Evolutionary conservation across 345 rosid genomes (phyloP).

Genomic region (Acer yangbiense): DNA sequence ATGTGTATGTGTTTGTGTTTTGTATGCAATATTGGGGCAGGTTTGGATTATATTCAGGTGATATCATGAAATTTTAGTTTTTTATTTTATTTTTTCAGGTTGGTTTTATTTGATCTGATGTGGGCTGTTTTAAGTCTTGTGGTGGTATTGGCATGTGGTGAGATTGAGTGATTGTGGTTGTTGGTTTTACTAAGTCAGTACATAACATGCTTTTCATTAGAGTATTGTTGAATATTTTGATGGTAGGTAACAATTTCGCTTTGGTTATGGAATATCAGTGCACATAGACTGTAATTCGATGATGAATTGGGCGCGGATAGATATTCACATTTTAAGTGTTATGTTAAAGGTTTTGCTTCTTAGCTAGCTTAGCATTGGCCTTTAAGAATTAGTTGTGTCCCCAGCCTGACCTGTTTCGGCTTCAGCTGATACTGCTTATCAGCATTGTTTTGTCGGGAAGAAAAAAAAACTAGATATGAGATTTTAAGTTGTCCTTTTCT

Average conservation of each 20-base stretch:
- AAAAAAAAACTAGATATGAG: background rate
- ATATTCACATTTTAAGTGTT: background rate
- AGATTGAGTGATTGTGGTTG: background rate
- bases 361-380: background rate
- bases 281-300: background rate
- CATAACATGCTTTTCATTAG: background rate
- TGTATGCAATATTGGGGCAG: slow-evolving; percentile 1
- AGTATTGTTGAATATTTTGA: background rate
- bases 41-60: background rate
- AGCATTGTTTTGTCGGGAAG: background rate
- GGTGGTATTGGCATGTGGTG: background rate
- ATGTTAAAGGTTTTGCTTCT: background rate
- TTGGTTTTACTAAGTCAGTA: background rate
- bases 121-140: background rate
- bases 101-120: background rate
- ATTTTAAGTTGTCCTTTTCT: too few species aligned
- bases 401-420: background rate
- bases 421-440: background rate
- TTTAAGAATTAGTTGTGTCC: background rate
- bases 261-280: background rate
- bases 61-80: too few species aligned
- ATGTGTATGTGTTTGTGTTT: background rate
- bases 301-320: background rate
- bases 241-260: background rate
- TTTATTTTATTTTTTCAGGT: too few species aligned